Percentiles rank a stretch among this genome's conserved stretches.
Conservation (phyloP, 805 yeast genomes). For the Lachancea kluyveri region DNA sequence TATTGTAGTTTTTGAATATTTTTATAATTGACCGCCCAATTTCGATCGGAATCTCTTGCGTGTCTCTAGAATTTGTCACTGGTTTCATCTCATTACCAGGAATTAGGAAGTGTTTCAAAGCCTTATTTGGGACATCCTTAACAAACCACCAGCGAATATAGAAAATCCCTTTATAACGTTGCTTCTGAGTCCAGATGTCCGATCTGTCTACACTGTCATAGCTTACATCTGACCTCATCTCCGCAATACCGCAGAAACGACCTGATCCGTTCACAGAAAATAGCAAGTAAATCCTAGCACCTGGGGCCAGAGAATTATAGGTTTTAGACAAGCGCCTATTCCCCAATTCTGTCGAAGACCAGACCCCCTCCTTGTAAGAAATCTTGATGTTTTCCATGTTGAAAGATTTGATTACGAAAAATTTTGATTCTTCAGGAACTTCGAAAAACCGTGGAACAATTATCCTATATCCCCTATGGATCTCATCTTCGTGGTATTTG, state of each 20-base stretch:
- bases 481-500: no score
- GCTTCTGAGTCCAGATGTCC: slow-evolving; percentile 42
- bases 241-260: slow-evolving; percentile 52
- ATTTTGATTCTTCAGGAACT: slow-evolving; percentile 31
- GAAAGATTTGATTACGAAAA: slow-evolving; percentile 52
- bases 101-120: slow-evolving; percentile 40
- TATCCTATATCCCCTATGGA: no score
- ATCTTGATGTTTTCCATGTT: slow-evolving; percentile 43
- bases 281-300: slow-evolving; percentile 39
- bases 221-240: slow-evolving; percentile 37
- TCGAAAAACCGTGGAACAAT: no score
- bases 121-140: slow-evolving; percentile 45
- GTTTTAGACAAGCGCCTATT: slow-evolving; percentile 46
- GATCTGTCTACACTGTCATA: slow-evolving; percentile 30
- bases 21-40: slow-evolving; percentile 43
- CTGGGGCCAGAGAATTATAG: slow-evolving; percentile 18
- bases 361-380: slow-evolving; percentile 42
- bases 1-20: slow-evolving; percentile 29
- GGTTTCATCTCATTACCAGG: slow-evolving; percentile 43
- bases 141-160: slow-evolving; percentile 47
- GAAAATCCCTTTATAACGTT: slow-evolving; percentile 47
- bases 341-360: slow-evolving; percentile 58
- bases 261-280: slow-evolving; percentile 57
- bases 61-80: slow-evolving; percentile 55
- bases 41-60: slow-evolving; percentile 49